Evolutionary conservation across 805 yeast genomes (phyloP).

Genomic region (Candida maesae): DNA sequence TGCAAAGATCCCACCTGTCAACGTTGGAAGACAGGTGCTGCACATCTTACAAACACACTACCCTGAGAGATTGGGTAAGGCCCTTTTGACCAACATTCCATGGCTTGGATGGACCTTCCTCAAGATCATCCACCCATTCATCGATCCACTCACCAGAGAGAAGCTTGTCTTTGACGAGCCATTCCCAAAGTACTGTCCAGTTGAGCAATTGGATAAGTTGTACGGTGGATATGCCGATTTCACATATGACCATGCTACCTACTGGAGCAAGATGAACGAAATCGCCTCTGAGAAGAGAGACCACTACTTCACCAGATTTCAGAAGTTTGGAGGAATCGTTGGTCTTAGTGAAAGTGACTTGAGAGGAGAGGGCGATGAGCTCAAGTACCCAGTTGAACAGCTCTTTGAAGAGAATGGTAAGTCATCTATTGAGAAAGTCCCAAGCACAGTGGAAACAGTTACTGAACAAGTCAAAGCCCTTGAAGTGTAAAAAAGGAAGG

Average conservation of each 20-base stretch:
- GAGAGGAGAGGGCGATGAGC: constrained; percentile 39
- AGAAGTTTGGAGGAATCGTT: constrained; percentile 61
- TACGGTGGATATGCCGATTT: constrained; percentile 88
- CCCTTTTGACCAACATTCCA: constrained; percentile 88
- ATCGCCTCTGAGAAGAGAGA: constrained; percentile 56
- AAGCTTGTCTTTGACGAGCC: constrained; percentile 91
- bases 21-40: constrained; percentile 86
- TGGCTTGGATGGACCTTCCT: constrained; percentile 91
- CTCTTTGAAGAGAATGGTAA: neutral
- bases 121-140: constrained; percentile 89
- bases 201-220: constrained; percentile 72
- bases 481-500: neutral
- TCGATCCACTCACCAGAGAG: constrained; percentile 92
- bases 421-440: neutral
- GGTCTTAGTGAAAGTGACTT: constrained; percentile 85
- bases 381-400: constrained; percentile 17
- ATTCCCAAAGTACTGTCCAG: constrained; percentile 76
- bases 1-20: constrained; percentile 76
- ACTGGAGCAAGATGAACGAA: constrained; percentile 70
- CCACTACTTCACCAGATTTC: constrained; percentile 66
- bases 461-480: neutral
- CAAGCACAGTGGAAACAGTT: neutral
- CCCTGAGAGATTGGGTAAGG: constrained; percentile 95
- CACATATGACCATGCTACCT: constrained; percentile 71
- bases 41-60: constrained; percentile 94